Percentiles rank a stretch among this genome's conserved stretches.
Evolutionary conservation across 202 grass and related monocot genomes (phyloP).

Genomic region (Schoenoplectus triqueter): DNA sequence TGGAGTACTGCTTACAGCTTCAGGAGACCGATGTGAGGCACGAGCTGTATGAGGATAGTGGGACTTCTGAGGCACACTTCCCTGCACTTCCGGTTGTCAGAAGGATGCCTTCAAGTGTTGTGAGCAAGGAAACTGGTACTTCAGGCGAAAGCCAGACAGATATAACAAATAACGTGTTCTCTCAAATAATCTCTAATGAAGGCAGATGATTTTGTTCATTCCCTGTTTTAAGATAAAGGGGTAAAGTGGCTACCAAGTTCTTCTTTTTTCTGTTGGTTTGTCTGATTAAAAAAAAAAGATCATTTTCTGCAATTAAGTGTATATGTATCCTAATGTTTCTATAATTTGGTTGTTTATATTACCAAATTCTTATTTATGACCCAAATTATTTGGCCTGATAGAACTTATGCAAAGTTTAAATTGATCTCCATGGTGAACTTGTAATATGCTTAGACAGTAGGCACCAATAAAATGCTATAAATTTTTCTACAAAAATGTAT

Average conservation of each 20-base stretch:
- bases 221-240: background rate
- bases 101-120: conserved; percentile 44
- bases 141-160: conserved; percentile 18
- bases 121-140: conserved; percentile 39
- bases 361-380: background rate
- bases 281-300: background rate
- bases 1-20: conserved; percentile 90
- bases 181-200: conserved; percentile 52
- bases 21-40: conserved; percentile 71
- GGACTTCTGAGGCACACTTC: conserved; percentile 44
- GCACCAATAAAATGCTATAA: background rate
- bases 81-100: conserved; percentile 41
- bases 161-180: conserved; percentile 52
- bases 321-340: background rate
- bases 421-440: background rate
- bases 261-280: background rate
- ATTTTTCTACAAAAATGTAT: background rate
- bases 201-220: conserved; percentile 52
- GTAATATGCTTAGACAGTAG: background rate
- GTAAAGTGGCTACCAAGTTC: background rate
- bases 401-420: background rate
- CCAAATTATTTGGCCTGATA: background rate
- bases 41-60: conserved; percentile 82
- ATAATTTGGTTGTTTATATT: background rate
- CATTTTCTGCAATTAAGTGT: background rate